Evolutionary conservation across 495 filamentous ascomycete genomes (phyloP).

Genomic region (Penicillium antarcticum): DNA sequence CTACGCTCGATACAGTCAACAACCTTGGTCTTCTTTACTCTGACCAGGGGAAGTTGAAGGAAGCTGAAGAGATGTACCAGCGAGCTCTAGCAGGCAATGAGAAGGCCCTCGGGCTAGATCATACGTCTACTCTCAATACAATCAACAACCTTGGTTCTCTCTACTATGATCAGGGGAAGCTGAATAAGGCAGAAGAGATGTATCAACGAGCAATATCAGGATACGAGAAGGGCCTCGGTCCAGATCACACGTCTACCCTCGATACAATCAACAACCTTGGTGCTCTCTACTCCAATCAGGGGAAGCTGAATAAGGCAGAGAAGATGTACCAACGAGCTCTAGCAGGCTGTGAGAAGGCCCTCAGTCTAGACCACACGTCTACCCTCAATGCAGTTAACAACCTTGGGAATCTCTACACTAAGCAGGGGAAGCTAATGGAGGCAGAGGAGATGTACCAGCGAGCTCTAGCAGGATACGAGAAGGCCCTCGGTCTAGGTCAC

Average conservation of each 20-base stretch:
- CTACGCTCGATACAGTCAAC: slow-evolving; percentile 32
- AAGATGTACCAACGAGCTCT: slow-evolving; percentile 30
- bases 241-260: too few relatives aligned
- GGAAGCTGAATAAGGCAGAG: slow-evolving; percentile 33
- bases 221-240: too few relatives aligned
- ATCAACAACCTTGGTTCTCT: too few relatives aligned
- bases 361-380: slow-evolving; percentile 24
- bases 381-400: slow-evolving; percentile 32
- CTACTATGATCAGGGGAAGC: too few relatives aligned
- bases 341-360: slow-evolving; percentile 29
- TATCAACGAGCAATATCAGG: too few relatives aligned
- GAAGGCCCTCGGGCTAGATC: too few relatives aligned
- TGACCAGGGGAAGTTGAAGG: slow-evolving; percentile 25
- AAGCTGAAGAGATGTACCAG: slow-evolving; percentile 6
- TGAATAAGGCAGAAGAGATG: too few relatives aligned
- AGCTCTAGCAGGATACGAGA: slow-evolving; percentile 29
- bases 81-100: neutral
- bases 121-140: too few relatives aligned
- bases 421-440: slow-evolving; percentile 34
- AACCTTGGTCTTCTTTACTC: slow-evolving; percentile 26
- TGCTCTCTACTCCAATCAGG: slow-evolving; percentile 8
- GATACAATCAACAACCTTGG: too few relatives aligned
- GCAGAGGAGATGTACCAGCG: slow-evolving; percentile 36
- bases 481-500: slow-evolving; percentile 33
- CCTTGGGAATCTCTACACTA: slow-evolving; percentile 28